Conservation (phyloP, 306 rosid species). For the Fragaria iinumae region DNA sequence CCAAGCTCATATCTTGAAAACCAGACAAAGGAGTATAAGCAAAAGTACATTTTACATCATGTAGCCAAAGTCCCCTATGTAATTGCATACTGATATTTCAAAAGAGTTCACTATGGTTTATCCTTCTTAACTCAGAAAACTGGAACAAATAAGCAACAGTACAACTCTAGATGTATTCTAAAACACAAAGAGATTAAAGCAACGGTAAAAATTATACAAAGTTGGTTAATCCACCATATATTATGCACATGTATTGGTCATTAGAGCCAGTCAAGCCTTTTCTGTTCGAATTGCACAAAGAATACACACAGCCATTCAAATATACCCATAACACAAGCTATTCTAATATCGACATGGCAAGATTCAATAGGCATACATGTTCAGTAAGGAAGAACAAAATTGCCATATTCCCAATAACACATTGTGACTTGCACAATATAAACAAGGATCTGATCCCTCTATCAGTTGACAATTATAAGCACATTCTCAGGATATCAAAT, state of each 20-base stretch:
- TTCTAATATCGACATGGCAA: not conserved
- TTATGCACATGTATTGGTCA: not conserved
- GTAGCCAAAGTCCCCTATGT: not conserved
- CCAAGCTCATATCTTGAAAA: conserved; percentile 42
- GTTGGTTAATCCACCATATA: too few species aligned
- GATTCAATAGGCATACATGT: not conserved
- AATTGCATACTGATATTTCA: not conserved
- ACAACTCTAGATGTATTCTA: not conserved
- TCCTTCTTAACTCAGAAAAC: too few species aligned
- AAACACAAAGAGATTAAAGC: not conserved
- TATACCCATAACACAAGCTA: not conserved
- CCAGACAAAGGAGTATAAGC: not conserved
- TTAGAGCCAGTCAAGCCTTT: not conserved
- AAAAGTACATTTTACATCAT: not conserved
- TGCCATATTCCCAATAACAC: not conserved
- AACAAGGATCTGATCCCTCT: not conserved
- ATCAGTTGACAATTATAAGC: not conserved
- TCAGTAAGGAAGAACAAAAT: not conserved
- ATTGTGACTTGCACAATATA: not conserved
- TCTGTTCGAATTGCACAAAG: not conserved
- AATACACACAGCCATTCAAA: not conserved
- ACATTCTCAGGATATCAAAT: not conserved
- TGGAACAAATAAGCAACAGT: too few species aligned
- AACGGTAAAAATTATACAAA: not conserved
- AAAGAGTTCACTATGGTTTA: not conserved